Conservation (phyloP, 148 eudicot species). For the Oxyria digyna region DNA sequence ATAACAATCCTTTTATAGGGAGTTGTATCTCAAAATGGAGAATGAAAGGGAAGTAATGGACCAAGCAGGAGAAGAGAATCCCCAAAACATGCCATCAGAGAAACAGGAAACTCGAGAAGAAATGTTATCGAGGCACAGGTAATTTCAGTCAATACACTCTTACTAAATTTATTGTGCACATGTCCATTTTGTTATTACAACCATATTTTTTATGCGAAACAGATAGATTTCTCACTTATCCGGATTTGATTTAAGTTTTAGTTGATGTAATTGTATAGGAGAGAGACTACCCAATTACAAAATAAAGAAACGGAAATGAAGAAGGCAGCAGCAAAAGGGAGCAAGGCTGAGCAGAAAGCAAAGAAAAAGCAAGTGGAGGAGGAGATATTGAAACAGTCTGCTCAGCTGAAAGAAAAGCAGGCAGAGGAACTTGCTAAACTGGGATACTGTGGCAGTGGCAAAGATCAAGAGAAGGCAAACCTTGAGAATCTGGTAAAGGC, state of each 20-base stretch:
- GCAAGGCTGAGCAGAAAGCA: slow-evolving; percentile 76
- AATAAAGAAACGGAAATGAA: slow-evolving; percentile 56
- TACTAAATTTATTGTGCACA: too few relatives aligned
- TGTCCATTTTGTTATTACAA: too few relatives aligned
- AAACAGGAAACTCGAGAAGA: slow-evolving; percentile 57
- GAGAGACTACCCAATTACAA: slow-evolving; percentile 46
- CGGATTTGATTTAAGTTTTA: neutral
- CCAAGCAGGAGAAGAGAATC: slow-evolving; percentile 14
- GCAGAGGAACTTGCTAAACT: slow-evolving; percentile 48
- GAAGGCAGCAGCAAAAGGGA: slow-evolving; percentile 76
- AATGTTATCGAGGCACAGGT: slow-evolving; percentile 72
- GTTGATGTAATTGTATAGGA: slow-evolving; percentile 21
- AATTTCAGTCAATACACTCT: neutral
- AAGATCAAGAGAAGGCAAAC: slow-evolving; percentile 21
- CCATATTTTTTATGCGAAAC: neutral
- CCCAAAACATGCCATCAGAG: slow-evolving; percentile 15
- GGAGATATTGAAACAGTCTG: slow-evolving; percentile 37
- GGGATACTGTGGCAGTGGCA: slow-evolving; percentile 27
- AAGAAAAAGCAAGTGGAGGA: slow-evolving; percentile 81
- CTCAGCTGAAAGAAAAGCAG: slow-evolving; percentile 50
- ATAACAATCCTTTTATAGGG: neutral
- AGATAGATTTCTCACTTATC: neutral
- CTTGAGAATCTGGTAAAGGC: slow-evolving; percentile 55
- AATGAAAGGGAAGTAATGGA: slow-evolving; percentile 23
- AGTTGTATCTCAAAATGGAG: slow-evolving; percentile 21